phyloP scores from a whole-genome alignment of 306 rosid genomes.

The Ochetophila trinervis region DNA sequence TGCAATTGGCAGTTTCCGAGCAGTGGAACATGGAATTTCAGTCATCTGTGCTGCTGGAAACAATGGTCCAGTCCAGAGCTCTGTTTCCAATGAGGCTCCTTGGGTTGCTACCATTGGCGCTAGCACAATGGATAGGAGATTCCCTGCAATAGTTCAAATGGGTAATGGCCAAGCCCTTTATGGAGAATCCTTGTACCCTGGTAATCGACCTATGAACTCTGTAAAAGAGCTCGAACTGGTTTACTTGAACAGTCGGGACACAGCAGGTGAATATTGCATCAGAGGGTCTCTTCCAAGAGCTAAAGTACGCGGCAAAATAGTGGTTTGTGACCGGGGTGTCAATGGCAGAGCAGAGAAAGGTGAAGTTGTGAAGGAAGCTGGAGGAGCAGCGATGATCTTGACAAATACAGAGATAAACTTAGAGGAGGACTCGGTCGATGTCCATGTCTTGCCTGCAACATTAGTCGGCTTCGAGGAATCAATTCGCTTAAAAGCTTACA shows the following conservation, averaged over 20 bases:
- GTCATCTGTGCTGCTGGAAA: constrained; percentile 88
- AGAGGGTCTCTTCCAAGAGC: constrained; percentile 73
- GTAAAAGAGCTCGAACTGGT: constrained; percentile 55
- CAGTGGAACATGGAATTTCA: constrained; percentile 77
- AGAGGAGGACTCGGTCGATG: constrained; percentile 90
- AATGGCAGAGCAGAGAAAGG: constrained; percentile 94
- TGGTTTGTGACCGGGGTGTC: constrained; percentile 82
- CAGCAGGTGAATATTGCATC: constrained; percentile 64
- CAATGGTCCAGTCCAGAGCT: constrained; percentile 72
- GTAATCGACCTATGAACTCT: constrained; percentile 25
- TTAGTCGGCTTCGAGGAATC: constrained; percentile 82
- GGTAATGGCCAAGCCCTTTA: constrained; percentile 58
- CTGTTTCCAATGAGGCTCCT: constrained; percentile 92
- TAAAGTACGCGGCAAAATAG: constrained; percentile 69
- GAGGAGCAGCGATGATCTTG: constrained; percentile 83
- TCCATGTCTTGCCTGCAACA: constrained; percentile 88
- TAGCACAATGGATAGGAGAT: constrained; percentile 71
- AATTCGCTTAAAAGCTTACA: constrained; percentile 52
- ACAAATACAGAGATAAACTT: constrained; percentile 74
- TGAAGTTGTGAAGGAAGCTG: constrained; percentile 79
- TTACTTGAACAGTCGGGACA: constrained; percentile 43
- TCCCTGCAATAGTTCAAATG: constrained; percentile 66
- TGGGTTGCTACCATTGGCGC: constrained; percentile 91
- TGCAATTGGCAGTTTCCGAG: constrained; percentile 86
- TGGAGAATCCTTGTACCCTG: constrained; percentile 78